These are phyloP conservation scores for Verticillium tricorpus DNA, from an alignment of 2,329 filamentous ascomycete genomes.

Conservation along the genomic window DNA sequence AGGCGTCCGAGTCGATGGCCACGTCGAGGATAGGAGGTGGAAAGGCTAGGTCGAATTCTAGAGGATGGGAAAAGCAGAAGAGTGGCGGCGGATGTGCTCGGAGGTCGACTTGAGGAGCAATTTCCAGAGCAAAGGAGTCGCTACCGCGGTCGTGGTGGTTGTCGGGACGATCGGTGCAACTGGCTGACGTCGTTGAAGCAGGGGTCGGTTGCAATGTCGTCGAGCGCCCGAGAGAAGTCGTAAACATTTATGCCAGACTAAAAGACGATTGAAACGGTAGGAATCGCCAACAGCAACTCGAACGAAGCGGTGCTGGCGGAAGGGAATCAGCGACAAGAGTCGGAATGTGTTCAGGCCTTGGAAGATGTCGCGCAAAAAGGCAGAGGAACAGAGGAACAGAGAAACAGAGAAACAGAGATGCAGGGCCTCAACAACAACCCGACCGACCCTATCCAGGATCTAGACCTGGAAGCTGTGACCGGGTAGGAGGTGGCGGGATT, in stretches of 20 bases:
- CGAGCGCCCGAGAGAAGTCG: neutral
- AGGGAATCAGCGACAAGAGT: neutral
- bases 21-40: neutral
- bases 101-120: neutral
- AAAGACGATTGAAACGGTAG: neutral
- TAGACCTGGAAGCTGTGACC: neutral
- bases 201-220: neutral
- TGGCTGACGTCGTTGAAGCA: neutral
- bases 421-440: neutral
- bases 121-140: neutral
- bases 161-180: neutral
- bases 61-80: neutral
- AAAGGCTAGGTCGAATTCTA: neutral
- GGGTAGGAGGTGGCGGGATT: neutral
- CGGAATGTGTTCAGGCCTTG: neutral
- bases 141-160: neutral
- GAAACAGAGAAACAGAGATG: neutral
- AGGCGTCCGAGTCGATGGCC: neutral
- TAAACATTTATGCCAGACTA: neutral
- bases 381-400: neutral
- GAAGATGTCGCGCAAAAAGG: neutral
- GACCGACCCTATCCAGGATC: neutral
- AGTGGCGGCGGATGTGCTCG: neutral
- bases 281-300: neutral
- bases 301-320: neutral